These are phyloP conservation scores for Micractinium conductrix DNA, from an alignment of 139 green algal species.

Conservation along the genomic window DNA sequence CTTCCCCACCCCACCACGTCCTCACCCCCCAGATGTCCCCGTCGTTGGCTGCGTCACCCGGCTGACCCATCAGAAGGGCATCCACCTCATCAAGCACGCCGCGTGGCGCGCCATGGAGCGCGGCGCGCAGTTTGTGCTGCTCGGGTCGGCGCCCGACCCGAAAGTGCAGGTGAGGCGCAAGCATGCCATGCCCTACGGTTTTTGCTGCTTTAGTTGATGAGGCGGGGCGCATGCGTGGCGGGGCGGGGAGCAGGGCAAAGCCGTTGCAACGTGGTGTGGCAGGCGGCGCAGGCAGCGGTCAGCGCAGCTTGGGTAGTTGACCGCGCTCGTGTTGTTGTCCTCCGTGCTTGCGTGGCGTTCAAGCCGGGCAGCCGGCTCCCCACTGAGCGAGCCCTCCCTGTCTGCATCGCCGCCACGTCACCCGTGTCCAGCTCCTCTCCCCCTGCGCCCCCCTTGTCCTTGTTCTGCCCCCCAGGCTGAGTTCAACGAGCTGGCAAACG, in stretches of 20 bases:
- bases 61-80: slow-evolving; percentile 95
- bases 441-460: not conserved
- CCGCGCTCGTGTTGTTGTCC: too few relatives aligned
- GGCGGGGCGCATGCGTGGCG: slow-evolving; percentile 37
- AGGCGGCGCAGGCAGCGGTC: too few relatives aligned
- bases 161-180: slow-evolving; percentile 50
- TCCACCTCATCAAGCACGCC: slow-evolving; percentile 98
- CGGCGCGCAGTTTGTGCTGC: slow-evolving; percentile 97
- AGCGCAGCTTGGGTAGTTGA: too few relatives aligned
- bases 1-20: not conserved
- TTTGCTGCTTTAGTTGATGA: slow-evolving; percentile 42
- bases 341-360: too few relatives aligned
- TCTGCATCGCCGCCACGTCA: too few relatives aligned
- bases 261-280: not conserved
- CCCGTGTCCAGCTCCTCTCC: too few relatives aligned
- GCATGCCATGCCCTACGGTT: not conserved
- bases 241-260: not conserved
- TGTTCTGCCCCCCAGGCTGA: slow-evolving; percentile 65
- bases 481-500: slow-evolving; percentile 80
- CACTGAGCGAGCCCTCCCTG: too few relatives aligned
- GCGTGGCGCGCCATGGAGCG: slow-evolving; percentile 89
- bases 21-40: slow-evolving; percentile 67
- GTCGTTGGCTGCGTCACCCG: slow-evolving; percentile 83
- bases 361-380: too few relatives aligned
- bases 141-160: slow-evolving; percentile 91